These are phyloP conservation scores for Boletus rubropictus DNA, from an alignment of 768 basidiomycete species.

Conservation along the genomic window DNA sequence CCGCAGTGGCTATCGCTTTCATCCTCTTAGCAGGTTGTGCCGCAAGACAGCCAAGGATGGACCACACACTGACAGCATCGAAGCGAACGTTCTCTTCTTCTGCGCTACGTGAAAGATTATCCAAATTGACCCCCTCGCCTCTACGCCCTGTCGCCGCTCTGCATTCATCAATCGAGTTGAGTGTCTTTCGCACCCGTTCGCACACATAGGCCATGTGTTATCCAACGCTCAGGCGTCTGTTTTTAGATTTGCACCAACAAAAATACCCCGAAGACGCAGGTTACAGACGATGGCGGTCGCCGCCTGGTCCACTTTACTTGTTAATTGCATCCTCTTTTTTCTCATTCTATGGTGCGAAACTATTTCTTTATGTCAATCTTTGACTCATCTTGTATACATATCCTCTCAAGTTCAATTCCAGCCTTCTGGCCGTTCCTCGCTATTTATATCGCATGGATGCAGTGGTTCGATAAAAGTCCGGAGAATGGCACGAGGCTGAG, in stretches of 20 bases:
- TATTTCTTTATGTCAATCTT: not conserved
- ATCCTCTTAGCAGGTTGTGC: not conserved
- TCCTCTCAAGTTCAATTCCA: slow-evolving; percentile 69
- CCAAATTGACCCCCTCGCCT: slow-evolving; percentile 54
- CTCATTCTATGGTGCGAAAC: slow-evolving; percentile 70
- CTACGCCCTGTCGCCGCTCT: slow-evolving; percentile 59
- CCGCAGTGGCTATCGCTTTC: not conserved
- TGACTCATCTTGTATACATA: not conserved
- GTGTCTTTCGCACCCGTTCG: not conserved
- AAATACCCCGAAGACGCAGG: slow-evolving; percentile 79
- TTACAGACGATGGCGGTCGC: slow-evolving; percentile 89
- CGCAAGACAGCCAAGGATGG: slow-evolving; percentile 25
- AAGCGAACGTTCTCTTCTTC: slow-evolving; percentile 54
- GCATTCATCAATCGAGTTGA: slow-evolving; percentile 73
- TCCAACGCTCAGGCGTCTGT: slow-evolving; percentile 1
- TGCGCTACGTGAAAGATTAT: slow-evolving; percentile 56
- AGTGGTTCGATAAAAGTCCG: slow-evolving; percentile 70
- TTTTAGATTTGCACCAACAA: slow-evolving; percentile 74
- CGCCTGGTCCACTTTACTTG: slow-evolving; percentile 78
- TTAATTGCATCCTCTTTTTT: slow-evolving; percentile 60
- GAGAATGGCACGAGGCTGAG: slow-evolving; percentile 66
- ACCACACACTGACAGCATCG: slow-evolving; percentile 32
- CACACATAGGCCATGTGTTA: not conserved
- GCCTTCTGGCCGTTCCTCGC: slow-evolving; percentile 80
- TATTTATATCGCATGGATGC: slow-evolving; percentile 74